Evolutionary conservation across 495 filamentous ascomycete genomes (phyloP).

Genomic region (Aspergillus homomorphus): DNA sequence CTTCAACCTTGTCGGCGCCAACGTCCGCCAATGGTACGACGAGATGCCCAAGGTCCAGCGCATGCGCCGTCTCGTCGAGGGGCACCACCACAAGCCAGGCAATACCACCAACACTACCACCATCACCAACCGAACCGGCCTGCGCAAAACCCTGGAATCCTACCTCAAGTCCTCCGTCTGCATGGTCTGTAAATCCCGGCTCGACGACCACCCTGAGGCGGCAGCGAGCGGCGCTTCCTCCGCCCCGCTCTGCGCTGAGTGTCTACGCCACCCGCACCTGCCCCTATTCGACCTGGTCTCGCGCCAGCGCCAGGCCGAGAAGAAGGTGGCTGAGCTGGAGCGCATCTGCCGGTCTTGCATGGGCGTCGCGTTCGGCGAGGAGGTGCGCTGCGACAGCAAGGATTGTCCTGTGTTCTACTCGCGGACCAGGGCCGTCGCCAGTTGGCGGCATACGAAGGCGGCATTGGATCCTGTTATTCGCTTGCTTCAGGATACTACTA

Average conservation of each 20-base stretch:
- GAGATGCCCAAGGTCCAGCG: constrained; percentile 91
- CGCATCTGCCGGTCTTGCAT: constrained; percentile 81
- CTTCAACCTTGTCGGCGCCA: constrained; percentile 94
- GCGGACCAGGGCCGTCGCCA: constrained; percentile 64
- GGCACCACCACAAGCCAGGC: too few relatives aligned
- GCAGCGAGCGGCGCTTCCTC: background rate
- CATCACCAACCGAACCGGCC: constrained; percentile 6
- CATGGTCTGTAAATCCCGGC: constrained; percentile 68
- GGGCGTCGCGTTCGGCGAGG: constrained; percentile 65
- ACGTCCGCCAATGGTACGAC: constrained; percentile 88
- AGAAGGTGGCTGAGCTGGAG: constrained; percentile 61
- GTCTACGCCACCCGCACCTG: constrained; percentile 51
- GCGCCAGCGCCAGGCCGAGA: constrained; percentile 60
- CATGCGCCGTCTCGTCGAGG: constrained; percentile 51
- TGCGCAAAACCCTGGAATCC: constrained; percentile 72
- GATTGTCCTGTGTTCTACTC: constrained; percentile 95
- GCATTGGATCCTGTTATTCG: constrained; percentile 55
- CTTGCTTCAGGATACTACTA: constrained; percentile 50
- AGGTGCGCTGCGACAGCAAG: constrained; percentile 79
- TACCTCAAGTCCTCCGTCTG: constrained; percentile 82
- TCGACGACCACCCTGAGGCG: constrained; percentile 45
- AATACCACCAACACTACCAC: too few relatives aligned
- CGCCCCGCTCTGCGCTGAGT: constrained; percentile 58
- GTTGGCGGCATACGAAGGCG: constrained; percentile 55
- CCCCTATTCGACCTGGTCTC: constrained; percentile 61